These are phyloP conservation scores for Dactylis glomerata DNA, from an alignment of 176 grass and related monocot genomes.

Conservation along the genomic window DNA sequence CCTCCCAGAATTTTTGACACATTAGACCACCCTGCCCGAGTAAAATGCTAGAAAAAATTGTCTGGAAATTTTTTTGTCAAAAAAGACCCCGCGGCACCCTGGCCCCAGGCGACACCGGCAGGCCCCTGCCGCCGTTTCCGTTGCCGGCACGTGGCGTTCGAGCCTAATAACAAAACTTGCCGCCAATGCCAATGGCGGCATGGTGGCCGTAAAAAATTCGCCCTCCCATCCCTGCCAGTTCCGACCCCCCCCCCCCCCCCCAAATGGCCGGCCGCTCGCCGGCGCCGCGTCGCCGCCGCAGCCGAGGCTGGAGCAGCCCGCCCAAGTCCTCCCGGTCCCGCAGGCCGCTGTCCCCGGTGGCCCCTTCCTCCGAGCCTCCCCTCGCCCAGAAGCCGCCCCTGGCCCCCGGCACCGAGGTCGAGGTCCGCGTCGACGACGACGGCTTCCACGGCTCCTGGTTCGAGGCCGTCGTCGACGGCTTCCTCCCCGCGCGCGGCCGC, in stretches of 20 bases:
- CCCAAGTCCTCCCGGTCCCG: not conserved
- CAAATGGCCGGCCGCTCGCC: slow-evolving; percentile 4
- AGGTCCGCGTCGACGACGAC: slow-evolving; percentile 62
- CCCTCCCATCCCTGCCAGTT: not conserved
- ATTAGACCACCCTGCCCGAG: no score
- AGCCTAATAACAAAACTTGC: no score
- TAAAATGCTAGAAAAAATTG: no score
- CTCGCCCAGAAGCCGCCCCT: not conserved
- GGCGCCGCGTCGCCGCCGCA: not conserved
- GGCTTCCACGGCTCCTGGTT: slow-evolving; percentile 71
- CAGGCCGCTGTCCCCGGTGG: no score
- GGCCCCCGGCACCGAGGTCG: slow-evolving; percentile 27
- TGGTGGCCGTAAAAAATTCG: no score
- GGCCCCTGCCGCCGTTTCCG: no score
- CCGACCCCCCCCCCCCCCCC: not conserved
- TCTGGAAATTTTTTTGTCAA: no score
- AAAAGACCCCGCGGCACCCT: no score
- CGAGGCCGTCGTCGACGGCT: slow-evolving; percentile 49
- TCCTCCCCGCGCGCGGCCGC: slow-evolving; percentile 11
- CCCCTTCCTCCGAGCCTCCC: not conserved
- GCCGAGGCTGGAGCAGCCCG: not conserved
- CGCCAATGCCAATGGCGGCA: not conserved
- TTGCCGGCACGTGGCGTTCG: no score
- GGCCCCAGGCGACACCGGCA: no score
- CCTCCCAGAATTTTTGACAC: no score